These are phyloP conservation scores for Steccherinum ochraceum DNA, from an alignment of 768 basidiomycete species.

Conservation along the genomic window DNA sequence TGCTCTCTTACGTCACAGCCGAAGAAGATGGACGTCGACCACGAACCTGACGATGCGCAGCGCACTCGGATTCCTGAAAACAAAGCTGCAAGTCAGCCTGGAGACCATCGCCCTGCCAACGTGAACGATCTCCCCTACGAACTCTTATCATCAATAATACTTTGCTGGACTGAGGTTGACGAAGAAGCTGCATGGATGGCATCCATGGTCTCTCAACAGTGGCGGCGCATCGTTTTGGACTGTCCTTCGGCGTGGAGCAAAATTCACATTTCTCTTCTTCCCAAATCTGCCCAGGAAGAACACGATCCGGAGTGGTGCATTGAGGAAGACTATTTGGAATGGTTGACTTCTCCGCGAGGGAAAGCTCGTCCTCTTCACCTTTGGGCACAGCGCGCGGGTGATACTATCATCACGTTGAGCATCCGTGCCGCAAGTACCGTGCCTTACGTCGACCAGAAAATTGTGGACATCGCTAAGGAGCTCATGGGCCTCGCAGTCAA, in stretches of 20 bases:
- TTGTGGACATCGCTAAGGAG: not conserved
- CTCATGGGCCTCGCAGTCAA: not conserved
- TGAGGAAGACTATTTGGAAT: constrained; percentile 7
- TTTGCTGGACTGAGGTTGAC: constrained; percentile 8
- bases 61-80: not conserved
- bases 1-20: too few relatives aligned
- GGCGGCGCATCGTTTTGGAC: constrained; percentile 8
- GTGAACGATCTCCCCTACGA: constrained; percentile 7
- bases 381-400: constrained; percentile 6
- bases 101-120: not conserved
- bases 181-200: constrained; percentile 14
- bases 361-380: constrained; percentile 9
- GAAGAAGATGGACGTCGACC: not conserved
- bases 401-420: not conserved
- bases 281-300: not conserved
- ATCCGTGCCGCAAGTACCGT: not conserved
- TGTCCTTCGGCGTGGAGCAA: constrained; percentile 8
- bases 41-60: not conserved
- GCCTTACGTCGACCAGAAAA: not conserved
- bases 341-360: constrained; percentile 1
- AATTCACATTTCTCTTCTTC: constrained; percentile 1
- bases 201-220: constrained; percentile 4
- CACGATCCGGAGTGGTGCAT: constrained; percentile 6
- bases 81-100: not conserved
- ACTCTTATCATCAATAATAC: constrained; percentile 4